Conservation (phyloP, 805 yeast species). For the Kazachstania psychrophila region DNA sequence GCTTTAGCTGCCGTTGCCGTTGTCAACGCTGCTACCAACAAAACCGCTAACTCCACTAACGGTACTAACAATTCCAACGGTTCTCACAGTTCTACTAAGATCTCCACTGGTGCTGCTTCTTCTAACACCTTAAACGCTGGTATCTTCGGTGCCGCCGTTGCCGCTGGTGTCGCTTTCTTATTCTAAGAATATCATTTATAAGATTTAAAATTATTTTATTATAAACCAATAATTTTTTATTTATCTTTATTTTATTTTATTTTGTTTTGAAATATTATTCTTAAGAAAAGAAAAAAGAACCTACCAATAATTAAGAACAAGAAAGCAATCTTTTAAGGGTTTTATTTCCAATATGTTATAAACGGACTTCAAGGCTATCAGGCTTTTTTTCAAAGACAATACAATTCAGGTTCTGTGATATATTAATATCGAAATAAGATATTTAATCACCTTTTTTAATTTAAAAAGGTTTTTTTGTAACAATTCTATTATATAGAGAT, state of each 20-base stretch:
- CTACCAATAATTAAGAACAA: no score
- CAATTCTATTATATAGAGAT: slow-evolving; percentile 1
- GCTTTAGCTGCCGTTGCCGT: slow-evolving; percentile 64
- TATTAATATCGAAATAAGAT: no score
- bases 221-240: background rate
- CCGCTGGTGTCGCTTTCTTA: slow-evolving; percentile 62
- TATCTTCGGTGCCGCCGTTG: slow-evolving; percentile 74
- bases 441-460: no score
- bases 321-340: no score
- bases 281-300: no score
- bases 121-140: slow-evolving; percentile 57
- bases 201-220: background rate
- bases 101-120: slow-evolving; percentile 43
- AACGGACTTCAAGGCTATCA: no score
- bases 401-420: no score
- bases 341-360: no score
- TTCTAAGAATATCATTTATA: slow-evolving; percentile 27
- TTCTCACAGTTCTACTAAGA: slow-evolving; percentile 29
- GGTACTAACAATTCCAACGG: slow-evolving; percentile 33
- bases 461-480: slow-evolving; percentile 2
- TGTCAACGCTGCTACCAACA: slow-evolving; percentile 50
- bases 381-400: no score
- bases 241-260: background rate
- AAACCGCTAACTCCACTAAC: slow-evolving; percentile 34
- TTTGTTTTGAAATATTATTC: slow-evolving; percentile 2